phyloP scores from a whole-genome alignment of 768 basidiomycete genomes.

The Aureoboletus auriporus region DNA sequence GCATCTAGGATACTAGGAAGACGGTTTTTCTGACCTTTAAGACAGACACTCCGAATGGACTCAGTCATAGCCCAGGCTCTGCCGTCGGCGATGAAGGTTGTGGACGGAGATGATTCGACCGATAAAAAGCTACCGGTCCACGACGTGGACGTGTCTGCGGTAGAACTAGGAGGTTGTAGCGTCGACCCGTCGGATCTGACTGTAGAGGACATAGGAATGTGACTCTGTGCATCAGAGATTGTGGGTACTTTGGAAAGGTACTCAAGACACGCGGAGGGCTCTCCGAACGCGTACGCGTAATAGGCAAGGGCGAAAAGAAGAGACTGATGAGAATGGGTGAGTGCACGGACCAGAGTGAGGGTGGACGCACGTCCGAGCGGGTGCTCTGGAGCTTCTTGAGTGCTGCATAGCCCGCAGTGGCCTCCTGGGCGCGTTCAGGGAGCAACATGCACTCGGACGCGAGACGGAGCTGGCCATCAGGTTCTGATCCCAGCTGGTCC shows the following conservation, averaged over 20 bases:
- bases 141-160: constrained; percentile 41
- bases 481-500: constrained; percentile 48
- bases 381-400: constrained; percentile 48
- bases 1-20: not conserved
- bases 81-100: constrained; percentile 62
- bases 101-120: constrained; percentile 34
- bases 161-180: constrained; percentile 34
- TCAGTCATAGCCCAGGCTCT: constrained; percentile 72
- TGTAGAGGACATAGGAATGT: constrained; percentile 44
- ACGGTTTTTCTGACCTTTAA: constrained; percentile 55
- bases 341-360: not conserved
- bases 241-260: constrained; percentile 55
- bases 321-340: constrained; percentile 42
- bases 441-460: constrained; percentile 55
- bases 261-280: constrained; percentile 58
- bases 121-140: constrained; percentile 49
- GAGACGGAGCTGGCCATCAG: constrained; percentile 34
- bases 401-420: constrained; percentile 46
- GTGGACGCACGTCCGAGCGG: constrained; percentile 55
- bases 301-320: constrained; percentile 69
- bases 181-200: constrained; percentile 38
- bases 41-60: constrained; percentile 68
- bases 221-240: constrained; percentile 49
- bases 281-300: constrained; percentile 73
- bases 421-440: constrained; percentile 58